Base-by-base conservation (phyloP, 306 rosid genomes). In the Coriaria nepalensis region DNA sequence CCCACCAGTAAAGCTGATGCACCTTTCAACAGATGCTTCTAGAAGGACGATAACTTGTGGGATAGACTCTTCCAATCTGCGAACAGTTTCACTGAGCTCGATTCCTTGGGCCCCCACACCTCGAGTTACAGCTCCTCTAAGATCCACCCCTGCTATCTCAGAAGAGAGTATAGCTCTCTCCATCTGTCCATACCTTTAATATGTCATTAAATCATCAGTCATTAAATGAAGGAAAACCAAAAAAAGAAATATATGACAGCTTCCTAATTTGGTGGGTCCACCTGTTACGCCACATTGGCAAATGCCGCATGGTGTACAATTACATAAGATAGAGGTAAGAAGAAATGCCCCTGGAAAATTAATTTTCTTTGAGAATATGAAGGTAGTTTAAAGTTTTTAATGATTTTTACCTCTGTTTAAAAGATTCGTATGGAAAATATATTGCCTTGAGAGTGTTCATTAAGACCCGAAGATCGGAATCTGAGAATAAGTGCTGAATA, bases 11-110 rank as follows among this genome's bases (percentile, higher is more conserved):
- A 92, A 92, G 76, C 64, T 79, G 55, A 92, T 79, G 73, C 98
- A 85, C 73, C 98, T 92, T 62, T 92, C 98, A 34, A 84, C 83
- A 45, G 98, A 81, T 50, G 96, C 93, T 67, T 92, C 98, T 63
- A 92, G 93, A 69, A 85, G 92, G 53, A 92, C 58, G 62, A 78
- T 79, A 67, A 92, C 75, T 65, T 82, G 98, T 62, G 98, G 94
- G 49, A 92, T 79, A 38, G 96, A 92, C 66, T 92, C 98, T 80
- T 92, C 98, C 98, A 92, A 85, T 78, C 98, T 92, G 64, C 98
- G 87, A 64, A 92, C 98, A 29, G 98, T 82, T 70, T 92, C 98
- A 71, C 98, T 92, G 69, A 92, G 96, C 57, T 92, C 98, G 69
- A 92, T 68, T 56, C 98, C 98, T 63, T 92, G 98, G 53, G 98